Conservation (phyloP, 2,329 filamentous ascomycete species). For the Pseudocercospora cruenta region DNA sequence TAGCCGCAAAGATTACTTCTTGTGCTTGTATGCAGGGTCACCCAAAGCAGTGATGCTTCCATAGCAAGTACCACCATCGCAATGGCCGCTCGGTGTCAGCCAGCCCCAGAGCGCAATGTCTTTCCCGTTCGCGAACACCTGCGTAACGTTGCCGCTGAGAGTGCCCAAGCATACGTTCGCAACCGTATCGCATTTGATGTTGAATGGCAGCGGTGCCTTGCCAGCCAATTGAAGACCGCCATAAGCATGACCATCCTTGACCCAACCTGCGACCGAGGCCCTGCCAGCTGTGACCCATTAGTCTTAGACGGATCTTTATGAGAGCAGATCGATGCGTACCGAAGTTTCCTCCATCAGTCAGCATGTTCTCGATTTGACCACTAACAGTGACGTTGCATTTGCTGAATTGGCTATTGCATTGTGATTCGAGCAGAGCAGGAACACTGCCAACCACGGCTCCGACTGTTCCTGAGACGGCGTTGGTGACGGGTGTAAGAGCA, state of each 20-base stretch:
- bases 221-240: slow-evolving; percentile 15
- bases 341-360: slow-evolving; percentile 19
- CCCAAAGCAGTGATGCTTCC: slow-evolving; percentile 17
- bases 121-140: slow-evolving; percentile 22
- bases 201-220: slow-evolving; percentile 17
- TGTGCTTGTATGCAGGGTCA: slow-evolving; percentile 18
- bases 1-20: background rate
- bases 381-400: slow-evolving; percentile 20
- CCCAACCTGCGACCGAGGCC: slow-evolving; percentile 19
- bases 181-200: slow-evolving; percentile 16
- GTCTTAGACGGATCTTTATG: background rate
- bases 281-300: slow-evolving; percentile 13
- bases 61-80: slow-evolving; percentile 14
- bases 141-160: slow-evolving; percentile 19
- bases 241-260: slow-evolving; percentile 21
- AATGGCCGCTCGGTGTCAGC: slow-evolving; percentile 18
- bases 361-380: slow-evolving; percentile 18
- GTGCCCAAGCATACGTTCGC: slow-evolving; percentile 16
- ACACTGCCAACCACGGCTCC: slow-evolving; percentile 8
- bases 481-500: background rate
- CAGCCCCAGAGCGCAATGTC: slow-evolving; percentile 21
- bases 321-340: background rate
- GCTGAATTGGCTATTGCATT: slow-evolving; percentile 10
- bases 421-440: slow-evolving; percentile 8
- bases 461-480: slow-evolving; percentile 8